Base-by-base conservation (phyloP, 805 yeast genomes). In the Candida xiaguanensis region DNA sequence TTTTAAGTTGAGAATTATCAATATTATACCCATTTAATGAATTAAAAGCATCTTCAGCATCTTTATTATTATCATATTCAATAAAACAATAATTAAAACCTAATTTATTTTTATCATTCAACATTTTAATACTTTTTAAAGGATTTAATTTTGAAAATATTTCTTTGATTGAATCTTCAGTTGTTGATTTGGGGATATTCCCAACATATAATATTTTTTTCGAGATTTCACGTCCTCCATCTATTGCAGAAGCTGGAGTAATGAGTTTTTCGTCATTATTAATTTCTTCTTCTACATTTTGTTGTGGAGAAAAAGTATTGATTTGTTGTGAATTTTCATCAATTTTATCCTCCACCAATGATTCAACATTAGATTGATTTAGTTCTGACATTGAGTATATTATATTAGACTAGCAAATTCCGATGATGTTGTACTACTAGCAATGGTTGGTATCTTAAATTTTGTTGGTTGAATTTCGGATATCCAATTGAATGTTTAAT, bases 71-170 rank as follows among this genome's bases (percentile, higher is more conserved):
- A 18, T 71, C 78, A 50, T 76, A 88, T 59, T 87, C 95, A 39
- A 89, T 77, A 58, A 89, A 88, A 2, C 95, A 95, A 60, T 87
- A 89, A 56, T 84, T 84, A 57, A 76, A 80, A 11, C 86, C 85
- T 8, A 75, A 76, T 46, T 72, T 70, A 58, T 85, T 85, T 59
- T 85, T 85, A 53, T 88, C 96, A 44, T 78, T 74, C 44, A 88
- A 66, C 31, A 89, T 68, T 61, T 86, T 88, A 42, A 85, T 77
- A 16, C 78, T 69, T 46, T 75, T 72, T 32, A 85, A 76, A 18
- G 75, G 66, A 20, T 87, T 85, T 20, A 79, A 76, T 15, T 67
- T 70, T 30, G 78, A 71, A 54, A 88, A 83, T 36, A 82, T 63
- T 23, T 79, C 86, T 46, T 68, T 71, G 40, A 87, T 58, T 41